Conservation (phyloP, 371 early-diverging fungal genomes). For the Conidiobolus incongruus region DNA sequence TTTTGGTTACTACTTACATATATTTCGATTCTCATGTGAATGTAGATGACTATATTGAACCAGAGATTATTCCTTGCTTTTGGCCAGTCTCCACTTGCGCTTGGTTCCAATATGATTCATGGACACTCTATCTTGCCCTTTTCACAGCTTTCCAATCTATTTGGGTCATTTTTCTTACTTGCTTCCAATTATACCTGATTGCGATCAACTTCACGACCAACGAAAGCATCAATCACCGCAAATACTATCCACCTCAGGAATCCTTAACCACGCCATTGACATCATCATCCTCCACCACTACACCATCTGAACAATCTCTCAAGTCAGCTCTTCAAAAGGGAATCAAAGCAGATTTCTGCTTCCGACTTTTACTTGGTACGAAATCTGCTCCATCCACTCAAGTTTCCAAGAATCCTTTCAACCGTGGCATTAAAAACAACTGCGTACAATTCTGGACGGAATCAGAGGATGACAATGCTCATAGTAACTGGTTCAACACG, state of each 20-base stretch:
- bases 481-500: no score
- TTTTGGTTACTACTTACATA: conserved; percentile 4
- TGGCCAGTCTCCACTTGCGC: conserved; percentile 36
- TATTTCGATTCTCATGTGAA: conserved; percentile 7
- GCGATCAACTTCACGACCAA: conserved; percentile 66
- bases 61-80: conserved; percentile 24
- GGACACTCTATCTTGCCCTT: conserved; percentile 32
- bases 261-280: conserved; percentile 14
- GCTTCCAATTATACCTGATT: conserved; percentile 58
- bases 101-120: conserved; percentile 45
- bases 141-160: conserved; percentile 51
- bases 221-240: conserved; percentile 52
- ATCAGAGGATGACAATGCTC: no score
- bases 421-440: conserved; percentile 40
- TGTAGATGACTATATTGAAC: conserved; percentile 15
- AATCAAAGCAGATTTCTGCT: conserved; percentile 9
- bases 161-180: conserved; percentile 58
- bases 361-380: conserved; percentile 9
- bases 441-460: conserved; percentile 63
- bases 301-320: conserved; percentile 9
- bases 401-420: conserved; percentile 25
- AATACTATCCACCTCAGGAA: conserved; percentile 18
- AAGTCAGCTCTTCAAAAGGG: conserved; percentile 6
- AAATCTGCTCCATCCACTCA: not conserved
- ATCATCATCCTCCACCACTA: no score